A percentile compares a stretch with the other conserved stretches of the same genome.
Evolutionary conservation across 31 red algal species (phyloP).

Genomic region (Endocladia muricata): DNA sequence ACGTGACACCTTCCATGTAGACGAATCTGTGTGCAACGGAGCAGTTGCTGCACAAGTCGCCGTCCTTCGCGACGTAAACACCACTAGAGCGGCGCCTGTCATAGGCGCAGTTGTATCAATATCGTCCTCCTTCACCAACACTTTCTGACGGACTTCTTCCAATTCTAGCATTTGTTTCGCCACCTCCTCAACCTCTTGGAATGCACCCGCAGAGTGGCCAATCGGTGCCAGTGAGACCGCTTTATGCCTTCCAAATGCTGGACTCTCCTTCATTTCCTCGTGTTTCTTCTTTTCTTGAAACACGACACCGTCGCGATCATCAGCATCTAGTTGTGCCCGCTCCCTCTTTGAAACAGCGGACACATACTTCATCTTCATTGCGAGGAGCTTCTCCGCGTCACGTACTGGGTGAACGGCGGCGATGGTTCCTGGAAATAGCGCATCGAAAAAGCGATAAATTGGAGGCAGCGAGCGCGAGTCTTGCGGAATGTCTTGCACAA

Average conservation of each 20-base stretch:
- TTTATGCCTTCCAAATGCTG: too few species aligned
- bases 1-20: constrained; percentile 30
- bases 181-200: neutral
- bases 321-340: constrained; percentile 19
- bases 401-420: constrained; percentile 47
- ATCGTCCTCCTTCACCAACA: neutral
- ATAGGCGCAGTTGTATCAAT: constrained; percentile 28
- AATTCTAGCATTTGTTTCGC: neutral
- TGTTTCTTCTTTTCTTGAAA: neutral
- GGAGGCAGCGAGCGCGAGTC: neutral
- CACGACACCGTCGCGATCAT: neutral
- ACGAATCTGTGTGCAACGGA: constrained; percentile 23
- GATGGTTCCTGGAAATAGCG: constrained; percentile 42
- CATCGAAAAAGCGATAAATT: constrained; percentile 35
- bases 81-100: constrained; percentile 40
- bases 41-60: constrained; percentile 56
- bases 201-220: neutral
- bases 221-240: neutral
- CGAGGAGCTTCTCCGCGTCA: constrained; percentile 26
- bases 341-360: constrained; percentile 20
- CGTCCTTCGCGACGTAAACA: constrained; percentile 40
- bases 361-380: constrained; percentile 30
- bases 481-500: constrained; percentile 52
- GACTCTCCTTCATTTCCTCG: too few species aligned
- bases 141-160: neutral